phyloP scores from a whole-genome alignment of 352 stramenopile species.

The Aphanomyces stellatus region DNA sequence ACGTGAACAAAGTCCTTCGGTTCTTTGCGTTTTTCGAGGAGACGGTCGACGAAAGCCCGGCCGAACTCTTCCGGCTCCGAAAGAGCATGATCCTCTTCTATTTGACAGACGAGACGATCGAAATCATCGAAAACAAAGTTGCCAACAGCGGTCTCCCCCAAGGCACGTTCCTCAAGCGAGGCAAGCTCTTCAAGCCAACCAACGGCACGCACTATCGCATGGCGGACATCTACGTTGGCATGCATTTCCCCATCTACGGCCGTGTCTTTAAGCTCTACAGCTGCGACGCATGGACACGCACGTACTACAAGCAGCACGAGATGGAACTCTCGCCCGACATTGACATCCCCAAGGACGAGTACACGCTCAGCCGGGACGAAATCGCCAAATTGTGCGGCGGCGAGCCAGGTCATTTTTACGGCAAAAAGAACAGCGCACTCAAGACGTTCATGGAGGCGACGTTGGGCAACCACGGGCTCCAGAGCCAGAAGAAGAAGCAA shows the following conservation, averaged over 20 bases:
- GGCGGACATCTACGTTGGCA: conserved; percentile 50
- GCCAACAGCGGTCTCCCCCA: conserved; percentile 82
- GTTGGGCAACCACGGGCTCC: conserved; percentile 57
- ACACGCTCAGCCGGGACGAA: conserved; percentile 66
- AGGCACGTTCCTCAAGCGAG: conserved; percentile 78
- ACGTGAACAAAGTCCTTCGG: conserved; percentile 66
- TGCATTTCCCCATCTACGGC: conserved; percentile 65
- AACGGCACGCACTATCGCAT: conserved; percentile 36
- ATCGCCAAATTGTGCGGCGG: conserved; percentile 65
- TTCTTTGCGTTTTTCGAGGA: conserved; percentile 86
- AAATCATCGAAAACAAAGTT: conserved; percentile 78
- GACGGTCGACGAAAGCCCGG: conserved; percentile 68
- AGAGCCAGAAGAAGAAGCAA: conserved; percentile 76
- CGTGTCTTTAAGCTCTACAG: conserved; percentile 71
- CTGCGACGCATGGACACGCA: conserved; percentile 61
- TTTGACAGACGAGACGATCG: conserved; percentile 73
- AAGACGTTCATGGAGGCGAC: conserved; percentile 82
- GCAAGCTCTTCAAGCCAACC: conserved; percentile 49
- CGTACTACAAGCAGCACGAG: conserved; percentile 42
- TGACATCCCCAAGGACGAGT: conserved; percentile 69
- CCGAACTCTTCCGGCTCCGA: conserved; percentile 61
- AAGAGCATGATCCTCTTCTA: conserved; percentile 77
- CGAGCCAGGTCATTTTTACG: conserved; percentile 64
- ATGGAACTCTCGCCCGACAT: conserved; percentile 40
- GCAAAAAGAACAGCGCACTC: conserved; percentile 63